Conservation (phyloP, 257 asterid species). For the Solanum lignicaule region DNA sequence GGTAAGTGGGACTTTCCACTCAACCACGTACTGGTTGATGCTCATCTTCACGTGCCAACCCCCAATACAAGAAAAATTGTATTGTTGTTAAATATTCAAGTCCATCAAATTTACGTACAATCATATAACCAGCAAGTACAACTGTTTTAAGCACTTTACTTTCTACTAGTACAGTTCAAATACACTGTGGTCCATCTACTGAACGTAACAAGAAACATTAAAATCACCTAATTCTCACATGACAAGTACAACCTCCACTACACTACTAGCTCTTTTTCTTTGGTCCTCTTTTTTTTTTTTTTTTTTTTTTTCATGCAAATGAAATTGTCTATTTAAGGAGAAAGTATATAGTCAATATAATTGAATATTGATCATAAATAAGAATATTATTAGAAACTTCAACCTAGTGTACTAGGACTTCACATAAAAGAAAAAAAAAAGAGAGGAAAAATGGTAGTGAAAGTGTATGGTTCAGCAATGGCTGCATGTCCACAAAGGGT, state of each 20-base stretch:
- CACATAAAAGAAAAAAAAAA: neutral
- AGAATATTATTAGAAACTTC: neutral
- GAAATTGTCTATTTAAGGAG: neutral
- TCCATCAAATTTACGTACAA: neutral
- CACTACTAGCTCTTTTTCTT: neutral
- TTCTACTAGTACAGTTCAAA: neutral
- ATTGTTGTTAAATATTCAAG: neutral
- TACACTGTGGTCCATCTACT: neutral
- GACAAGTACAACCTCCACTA: constrained; percentile 19
- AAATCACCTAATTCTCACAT: neutral
- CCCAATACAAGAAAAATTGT: neutral
- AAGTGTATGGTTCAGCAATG: constrained; percentile 53
- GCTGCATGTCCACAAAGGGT: constrained; percentile 81
- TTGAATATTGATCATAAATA: too few relatives aligned
- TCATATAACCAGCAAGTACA: neutral
- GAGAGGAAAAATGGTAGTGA: constrained; percentile 40
- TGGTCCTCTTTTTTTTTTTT: neutral
- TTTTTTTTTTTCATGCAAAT: neutral
- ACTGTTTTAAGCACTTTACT: neutral
- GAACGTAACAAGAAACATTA: neutral
- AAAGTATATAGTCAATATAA: neutral
- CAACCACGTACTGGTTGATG: neutral
- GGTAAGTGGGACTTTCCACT: neutral
- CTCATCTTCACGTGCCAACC: neutral
- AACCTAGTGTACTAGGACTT: neutral